Evolutionary conservation across 2,329 filamentous ascomycete genomes (phyloP).

Genomic region (Periconia sp.): DNA sequence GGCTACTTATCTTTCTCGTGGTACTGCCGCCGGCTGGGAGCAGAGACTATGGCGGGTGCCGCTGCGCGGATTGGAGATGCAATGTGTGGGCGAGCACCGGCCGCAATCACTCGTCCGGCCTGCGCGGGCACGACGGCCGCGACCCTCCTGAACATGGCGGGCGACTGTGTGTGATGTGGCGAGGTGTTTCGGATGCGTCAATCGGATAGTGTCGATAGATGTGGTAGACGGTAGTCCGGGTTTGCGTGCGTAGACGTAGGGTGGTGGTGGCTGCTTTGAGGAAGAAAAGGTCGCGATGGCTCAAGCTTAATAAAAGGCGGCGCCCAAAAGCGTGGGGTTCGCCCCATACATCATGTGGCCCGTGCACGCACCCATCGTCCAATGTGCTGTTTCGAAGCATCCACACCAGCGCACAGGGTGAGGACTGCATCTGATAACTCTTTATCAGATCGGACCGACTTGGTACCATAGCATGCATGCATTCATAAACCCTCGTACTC

Average conservation of each 20-base stretch:
- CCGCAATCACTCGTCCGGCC: slow-evolving; percentile 57
- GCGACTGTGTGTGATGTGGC: slow-evolving; percentile 19
- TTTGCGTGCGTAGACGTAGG: slow-evolving; percentile 3
- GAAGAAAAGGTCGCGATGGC: slow-evolving; percentile 19
- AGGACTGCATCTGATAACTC: slow-evolving; percentile 1
- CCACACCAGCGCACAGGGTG: no score
- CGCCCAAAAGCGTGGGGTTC: slow-evolving; percentile 21
- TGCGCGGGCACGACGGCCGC: slow-evolving; percentile 60
- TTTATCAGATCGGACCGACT: slow-evolving; percentile 12
- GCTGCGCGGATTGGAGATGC: slow-evolving; percentile 52
- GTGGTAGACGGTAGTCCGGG: no score
- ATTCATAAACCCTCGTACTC: not conserved
- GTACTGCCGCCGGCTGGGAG: slow-evolving; percentile 58
- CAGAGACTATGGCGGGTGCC: slow-evolving; percentile 48
- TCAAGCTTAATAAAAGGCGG: slow-evolving; percentile 23
- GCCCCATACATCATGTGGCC: slow-evolving; percentile 8
- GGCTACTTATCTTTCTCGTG: slow-evolving; percentile 68
- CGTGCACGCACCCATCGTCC: no score
- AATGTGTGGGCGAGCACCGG: slow-evolving; percentile 57
- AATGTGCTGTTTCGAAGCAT: no score
- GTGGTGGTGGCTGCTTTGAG: slow-evolving; percentile 26
- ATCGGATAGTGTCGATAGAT: slow-evolving; percentile 24
- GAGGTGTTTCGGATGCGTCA: slow-evolving; percentile 8
- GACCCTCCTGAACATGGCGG: slow-evolving; percentile 64
- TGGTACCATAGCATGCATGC: not conserved